A percentile compares a stretch with the other conserved stretches of the same genome.
Conservation (phyloP, 2,329 filamentous ascomycete genomes). For the Pseudogymnoascus sp. region DNA sequence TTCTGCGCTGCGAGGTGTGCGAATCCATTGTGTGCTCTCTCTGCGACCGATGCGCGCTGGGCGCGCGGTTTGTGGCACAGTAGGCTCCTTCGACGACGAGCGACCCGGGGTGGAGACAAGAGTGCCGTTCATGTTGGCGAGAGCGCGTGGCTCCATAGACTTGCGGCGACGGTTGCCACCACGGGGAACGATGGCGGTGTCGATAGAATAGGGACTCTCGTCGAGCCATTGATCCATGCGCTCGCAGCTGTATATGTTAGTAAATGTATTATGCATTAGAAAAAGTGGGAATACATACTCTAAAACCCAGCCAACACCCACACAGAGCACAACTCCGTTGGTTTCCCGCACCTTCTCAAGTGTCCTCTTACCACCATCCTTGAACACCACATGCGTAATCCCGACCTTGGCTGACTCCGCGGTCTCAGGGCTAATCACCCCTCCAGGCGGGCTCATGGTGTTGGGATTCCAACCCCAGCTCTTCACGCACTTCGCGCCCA, state of each 20-base stretch:
- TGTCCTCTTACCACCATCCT: constrained; percentile 74
- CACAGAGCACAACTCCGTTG: constrained; percentile 70
- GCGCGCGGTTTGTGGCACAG: constrained; percentile 25
- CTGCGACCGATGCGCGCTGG: constrained; percentile 20
- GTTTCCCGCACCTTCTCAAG: constrained; percentile 71
- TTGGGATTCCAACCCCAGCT: constrained; percentile 65
- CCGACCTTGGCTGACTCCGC: constrained; percentile 47
- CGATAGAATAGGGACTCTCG: constrained; percentile 61
- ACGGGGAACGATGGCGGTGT: constrained; percentile 58
- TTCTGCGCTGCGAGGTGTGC: constrained; percentile 19
- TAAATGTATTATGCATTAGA: constrained; percentile 20
- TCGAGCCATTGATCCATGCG: constrained; percentile 69
- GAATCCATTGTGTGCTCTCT: constrained; percentile 28
- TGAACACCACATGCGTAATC: constrained; percentile 85
- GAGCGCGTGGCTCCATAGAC: constrained; percentile 69
- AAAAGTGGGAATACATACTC: constrained; percentile 52
- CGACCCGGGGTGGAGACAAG: constrained; percentile 36
- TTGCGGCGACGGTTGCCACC: constrained; percentile 66
- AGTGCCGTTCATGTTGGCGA: constrained; percentile 62
- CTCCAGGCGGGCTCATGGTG: neutral
- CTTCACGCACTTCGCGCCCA: constrained; percentile 74
- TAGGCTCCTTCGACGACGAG: constrained; percentile 26
- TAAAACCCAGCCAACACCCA: constrained; percentile 81
- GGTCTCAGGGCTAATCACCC: constrained; percentile 9
- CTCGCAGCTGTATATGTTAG: constrained; percentile 53